A percentile compares a stretch with the other conserved stretches of the same genome.
These are phyloP conservation scores for Calonectria montana DNA, from an alignment of 2,329 filamentous ascomycete genomes.

Conservation along the genomic window DNA sequence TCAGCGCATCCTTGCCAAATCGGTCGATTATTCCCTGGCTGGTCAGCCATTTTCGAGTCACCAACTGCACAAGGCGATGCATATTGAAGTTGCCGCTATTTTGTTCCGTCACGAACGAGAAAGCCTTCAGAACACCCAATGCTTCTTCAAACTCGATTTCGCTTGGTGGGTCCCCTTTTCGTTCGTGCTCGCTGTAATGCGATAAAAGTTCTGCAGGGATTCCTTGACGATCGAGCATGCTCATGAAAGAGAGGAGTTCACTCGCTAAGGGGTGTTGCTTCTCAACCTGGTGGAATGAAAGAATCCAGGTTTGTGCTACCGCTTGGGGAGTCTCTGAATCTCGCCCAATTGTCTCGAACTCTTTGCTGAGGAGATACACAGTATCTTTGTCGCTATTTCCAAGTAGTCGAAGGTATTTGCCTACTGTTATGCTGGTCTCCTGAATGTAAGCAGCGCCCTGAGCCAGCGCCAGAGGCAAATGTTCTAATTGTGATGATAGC, in stretches of 20 bases:
- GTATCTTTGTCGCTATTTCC: conserved; percentile 16
- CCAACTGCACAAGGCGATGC: conserved; percentile 28
- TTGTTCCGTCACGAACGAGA: conserved; percentile 30
- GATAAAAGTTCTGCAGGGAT: conserved; percentile 36
- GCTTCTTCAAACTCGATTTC: conserved; percentile 22
- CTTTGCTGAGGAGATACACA: conserved; percentile 41
- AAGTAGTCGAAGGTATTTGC: conserved; percentile 44
- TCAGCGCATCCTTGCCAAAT: conserved; percentile 31
- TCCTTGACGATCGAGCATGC: conserved; percentile 43
- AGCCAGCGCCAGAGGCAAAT: conserved; percentile 48
- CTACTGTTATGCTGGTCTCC: conserved; percentile 40
- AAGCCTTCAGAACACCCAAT: conserved; percentile 42
- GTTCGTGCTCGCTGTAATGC: too few species aligned
- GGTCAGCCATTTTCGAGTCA: conserved; percentile 6
- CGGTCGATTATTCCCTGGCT: background rate
- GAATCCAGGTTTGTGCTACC: conserved; percentile 46
- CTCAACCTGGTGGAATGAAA: conserved; percentile 50
- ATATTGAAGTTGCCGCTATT: conserved; percentile 13
- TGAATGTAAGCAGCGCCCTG: conserved; percentile 51
- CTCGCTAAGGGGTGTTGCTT: conserved; percentile 34
- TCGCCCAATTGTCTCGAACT: conserved; percentile 45
- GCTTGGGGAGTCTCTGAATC: conserved; percentile 41
- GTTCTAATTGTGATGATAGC: conserved; percentile 42
- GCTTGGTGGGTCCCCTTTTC: conserved; percentile 1
- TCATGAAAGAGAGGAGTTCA: conserved; percentile 49